phyloP scores from a whole-genome alignment of 768 basidiomycete species.

The Phlebiopsis gigantea region DNA sequence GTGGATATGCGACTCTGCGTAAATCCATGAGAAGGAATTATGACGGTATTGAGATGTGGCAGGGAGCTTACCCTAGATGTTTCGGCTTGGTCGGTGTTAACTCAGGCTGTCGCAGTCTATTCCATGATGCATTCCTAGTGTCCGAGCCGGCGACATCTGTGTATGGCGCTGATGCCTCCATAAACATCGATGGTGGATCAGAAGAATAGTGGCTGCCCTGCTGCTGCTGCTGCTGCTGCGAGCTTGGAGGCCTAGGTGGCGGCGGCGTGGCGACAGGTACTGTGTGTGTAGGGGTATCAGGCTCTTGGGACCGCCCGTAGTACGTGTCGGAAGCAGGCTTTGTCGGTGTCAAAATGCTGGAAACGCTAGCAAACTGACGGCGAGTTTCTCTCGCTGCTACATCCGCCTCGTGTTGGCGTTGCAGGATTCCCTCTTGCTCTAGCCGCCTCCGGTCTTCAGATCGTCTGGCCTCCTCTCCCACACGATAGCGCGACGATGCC shows the following conservation, averaged over 20 bases:
- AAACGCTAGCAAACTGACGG: slow-evolving; percentile 13
- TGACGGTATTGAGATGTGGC: not conserved
- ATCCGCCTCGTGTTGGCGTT: slow-evolving; percentile 50
- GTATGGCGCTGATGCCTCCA: slow-evolving; percentile 50
- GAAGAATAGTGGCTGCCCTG: slow-evolving; percentile 24
- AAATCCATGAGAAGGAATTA: not conserved
- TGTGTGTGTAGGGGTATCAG: not conserved
- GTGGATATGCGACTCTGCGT: slow-evolving; percentile 35
- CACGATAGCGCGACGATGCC: slow-evolving; percentile 9
- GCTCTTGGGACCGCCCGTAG: slow-evolving; percentile 8
- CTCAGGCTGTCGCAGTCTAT: slow-evolving; percentile 15
- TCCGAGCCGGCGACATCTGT: slow-evolving; percentile 36
- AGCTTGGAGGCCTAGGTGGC: slow-evolving; percentile 20
- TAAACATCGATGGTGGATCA: slow-evolving; percentile 37
- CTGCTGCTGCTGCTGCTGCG: slow-evolving; percentile 33
- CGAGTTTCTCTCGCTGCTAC: slow-evolving; percentile 25
- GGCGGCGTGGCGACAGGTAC: slow-evolving; percentile 26
- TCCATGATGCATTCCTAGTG: slow-evolving; percentile 10
- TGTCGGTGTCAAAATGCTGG: slow-evolving; percentile 9
- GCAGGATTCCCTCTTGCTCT: slow-evolving; percentile 53
- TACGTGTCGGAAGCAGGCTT: slow-evolving; percentile 10
- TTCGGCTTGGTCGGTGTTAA: slow-evolving; percentile 18
- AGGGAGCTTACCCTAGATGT: slow-evolving; percentile 15
- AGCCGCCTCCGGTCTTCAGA: slow-evolving; percentile 25
- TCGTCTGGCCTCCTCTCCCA: slow-evolving; percentile 25